Percentiles rank a stretch among this genome's conserved stretches.
These are phyloP conservation scores for Galium porrigens DNA, from an alignment of 305 asterid species.

Conservation along the genomic window DNA sequence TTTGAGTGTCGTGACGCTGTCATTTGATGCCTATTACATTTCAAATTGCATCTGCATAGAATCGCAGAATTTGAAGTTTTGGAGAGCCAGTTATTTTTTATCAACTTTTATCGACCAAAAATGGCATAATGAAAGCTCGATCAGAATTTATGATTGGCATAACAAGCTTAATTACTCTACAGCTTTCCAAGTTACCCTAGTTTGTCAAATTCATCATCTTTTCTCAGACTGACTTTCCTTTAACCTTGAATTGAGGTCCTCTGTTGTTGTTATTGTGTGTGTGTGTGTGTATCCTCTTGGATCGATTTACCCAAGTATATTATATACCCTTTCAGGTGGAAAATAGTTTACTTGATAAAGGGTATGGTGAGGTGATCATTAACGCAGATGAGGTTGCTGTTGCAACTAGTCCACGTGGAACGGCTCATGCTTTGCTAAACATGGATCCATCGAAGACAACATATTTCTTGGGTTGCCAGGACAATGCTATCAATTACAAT, in stretches of 20 bases:
- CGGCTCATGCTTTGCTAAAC: constrained; percentile 73
- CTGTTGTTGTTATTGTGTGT: too few species aligned
- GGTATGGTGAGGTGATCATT: constrained; percentile 52
- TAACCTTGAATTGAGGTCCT: not conserved
- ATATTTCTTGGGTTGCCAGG: constrained; percentile 78
- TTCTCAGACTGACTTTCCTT: not conserved
- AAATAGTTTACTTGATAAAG: constrained; percentile 30
- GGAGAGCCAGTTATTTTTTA: not conserved
- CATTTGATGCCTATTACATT: not conserved
- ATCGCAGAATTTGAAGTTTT: not conserved
- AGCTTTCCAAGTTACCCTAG: not conserved
- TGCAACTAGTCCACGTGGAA: constrained; percentile 55
- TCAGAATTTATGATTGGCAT: not conserved
- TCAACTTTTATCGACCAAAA: not conserved
- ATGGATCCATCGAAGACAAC: constrained; percentile 37
- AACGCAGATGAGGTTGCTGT: constrained; percentile 69
- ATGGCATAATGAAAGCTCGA: not conserved
- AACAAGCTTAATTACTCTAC: not conserved
- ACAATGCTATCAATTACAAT: constrained; percentile 33
- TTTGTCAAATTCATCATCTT: not conserved
- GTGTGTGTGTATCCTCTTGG: not conserved
- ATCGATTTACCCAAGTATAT: not conserved
- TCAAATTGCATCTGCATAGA: not conserved
- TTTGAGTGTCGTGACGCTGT: not conserved
- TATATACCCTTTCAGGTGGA: constrained; percentile 41